A percentile compares a stretch with the other conserved stretches of the same genome.
Conservation (phyloP, 805 yeast genomes). For the Hanseniaspora valbyensis region DNA sequence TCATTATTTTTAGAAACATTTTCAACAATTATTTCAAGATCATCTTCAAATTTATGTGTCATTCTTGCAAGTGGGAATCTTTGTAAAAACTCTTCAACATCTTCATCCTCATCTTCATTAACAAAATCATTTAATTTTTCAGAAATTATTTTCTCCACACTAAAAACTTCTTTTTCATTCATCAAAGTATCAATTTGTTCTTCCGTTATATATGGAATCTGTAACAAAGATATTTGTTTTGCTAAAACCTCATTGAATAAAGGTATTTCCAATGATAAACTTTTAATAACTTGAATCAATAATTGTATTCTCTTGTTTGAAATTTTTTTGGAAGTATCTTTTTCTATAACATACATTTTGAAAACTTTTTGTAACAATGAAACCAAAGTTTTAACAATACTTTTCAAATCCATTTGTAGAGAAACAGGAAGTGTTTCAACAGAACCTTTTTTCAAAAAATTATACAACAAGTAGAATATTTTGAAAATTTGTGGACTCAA, state of each 20-base stretch:
- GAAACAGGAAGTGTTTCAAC: neutral
- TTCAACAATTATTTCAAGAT: constrained; percentile 8
- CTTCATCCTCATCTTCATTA: constrained; percentile 72
- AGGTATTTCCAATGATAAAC: constrained; percentile 8
- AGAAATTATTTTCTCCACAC: constrained; percentile 23
- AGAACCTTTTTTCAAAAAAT: neutral
- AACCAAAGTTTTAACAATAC: neutral
- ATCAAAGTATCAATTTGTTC: constrained; percentile 27
- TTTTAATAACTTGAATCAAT: neutral
- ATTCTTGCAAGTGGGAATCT: constrained; percentile 47
- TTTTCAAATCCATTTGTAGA: constrained; percentile 8
- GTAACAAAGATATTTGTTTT: neutral
- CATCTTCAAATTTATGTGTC: constrained; percentile 12
- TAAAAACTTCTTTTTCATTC: constrained; percentile 30
- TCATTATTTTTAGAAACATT: neutral
- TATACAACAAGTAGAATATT: constrained; percentile 3
- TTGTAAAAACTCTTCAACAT: constrained; percentile 48
- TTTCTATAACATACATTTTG: neutral
- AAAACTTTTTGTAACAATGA: neutral
- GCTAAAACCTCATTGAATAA: neutral
- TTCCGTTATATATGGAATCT: constrained; percentile 12
- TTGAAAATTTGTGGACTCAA: constrained; percentile 10
- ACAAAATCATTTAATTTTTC: constrained; percentile 28
- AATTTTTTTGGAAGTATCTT: neutral
- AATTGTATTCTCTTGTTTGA: neutral